Evolutionary conservation across 1,284 basidiomycete genomes (phyloP).

Genomic region (Pulveroboletus sp.): DNA sequence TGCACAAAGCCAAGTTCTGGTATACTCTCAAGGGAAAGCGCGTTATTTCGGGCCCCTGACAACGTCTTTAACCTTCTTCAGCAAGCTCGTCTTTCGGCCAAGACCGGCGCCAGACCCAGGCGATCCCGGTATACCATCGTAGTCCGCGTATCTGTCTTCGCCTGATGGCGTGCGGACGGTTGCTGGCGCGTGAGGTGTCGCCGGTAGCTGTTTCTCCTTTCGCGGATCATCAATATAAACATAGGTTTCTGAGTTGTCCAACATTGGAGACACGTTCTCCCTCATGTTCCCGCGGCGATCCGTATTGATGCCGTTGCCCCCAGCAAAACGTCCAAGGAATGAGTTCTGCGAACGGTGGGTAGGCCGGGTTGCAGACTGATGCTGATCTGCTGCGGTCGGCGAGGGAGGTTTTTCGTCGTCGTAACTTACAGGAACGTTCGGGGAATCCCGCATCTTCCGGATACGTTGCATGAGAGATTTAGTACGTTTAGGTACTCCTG

Average conservation of each 20-base stretch:
- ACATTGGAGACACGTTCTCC: slow-evolving; percentile 38
- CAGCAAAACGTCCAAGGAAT: slow-evolving; percentile 69
- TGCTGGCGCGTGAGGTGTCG: slow-evolving; percentile 43
- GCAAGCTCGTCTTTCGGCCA: slow-evolving; percentile 71
- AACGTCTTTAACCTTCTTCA: slow-evolving; percentile 75
- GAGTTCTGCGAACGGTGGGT: slow-evolving; percentile 71
- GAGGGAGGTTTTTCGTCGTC: slow-evolving; percentile 50
- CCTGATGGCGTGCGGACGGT: slow-evolving; percentile 33
- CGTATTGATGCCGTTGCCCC: slow-evolving; percentile 32
- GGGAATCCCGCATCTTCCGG: slow-evolving; percentile 78
- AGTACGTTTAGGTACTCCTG: slow-evolving; percentile 61
- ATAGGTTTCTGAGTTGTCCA: slow-evolving; percentile 55
- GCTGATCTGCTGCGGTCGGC: slow-evolving; percentile 46
- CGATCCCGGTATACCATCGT: slow-evolving; percentile 44
- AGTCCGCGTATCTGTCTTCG: slow-evolving; percentile 47
- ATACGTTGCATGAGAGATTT: slow-evolving; percentile 84
- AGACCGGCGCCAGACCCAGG: slow-evolving; percentile 48
- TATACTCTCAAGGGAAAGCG: slow-evolving; percentile 3
- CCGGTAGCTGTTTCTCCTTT: slow-evolving; percentile 66
- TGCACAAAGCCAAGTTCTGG: slow-evolving; percentile 8
- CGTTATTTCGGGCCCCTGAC: slow-evolving; percentile 57
- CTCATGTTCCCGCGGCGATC: slow-evolving; percentile 34
- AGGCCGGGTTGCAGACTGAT: slow-evolving; percentile 43
- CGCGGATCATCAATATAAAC: slow-evolving; percentile 60
- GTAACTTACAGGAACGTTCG: slow-evolving; percentile 72